Base-by-base conservation (phyloP, 163 green algal genomes). In the Chlamydomonas reinhardtii region DNA sequence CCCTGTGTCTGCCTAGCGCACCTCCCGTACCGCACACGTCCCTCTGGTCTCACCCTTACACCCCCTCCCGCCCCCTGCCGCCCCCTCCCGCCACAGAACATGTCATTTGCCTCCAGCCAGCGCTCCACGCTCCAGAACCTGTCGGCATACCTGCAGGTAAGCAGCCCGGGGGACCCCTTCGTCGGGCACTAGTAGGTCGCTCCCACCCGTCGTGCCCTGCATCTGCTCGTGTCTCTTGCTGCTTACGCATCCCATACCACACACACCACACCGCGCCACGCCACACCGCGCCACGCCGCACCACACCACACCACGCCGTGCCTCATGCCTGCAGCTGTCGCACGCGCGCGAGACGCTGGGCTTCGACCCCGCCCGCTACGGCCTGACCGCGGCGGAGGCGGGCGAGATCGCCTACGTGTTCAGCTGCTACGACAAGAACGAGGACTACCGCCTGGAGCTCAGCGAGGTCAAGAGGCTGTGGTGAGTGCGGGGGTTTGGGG, bases 341-440 rank as follows among this genome's bases (percentile, higher is more conserved):
- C 80, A 90, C 17, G 94, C 93, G 6, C 80, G 91, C 81, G 88
- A 94, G 52, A 59, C 87, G 43, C 86, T 92, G 31, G 92, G 91
- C 74, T 96, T 96, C 72, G 76, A 90, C 5, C 91, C 94, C 2
- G 76, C 81, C 1, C 59, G 80, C 34, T 95, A 91, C 76, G 91
- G 79, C 0, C 79, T 85, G 52, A 85, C 52, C 79, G 79, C 78
- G 54, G 68, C 72, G 29, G 82, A 95, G 73, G 92, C 93, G 11
- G 90, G 78, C 16, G 92, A 94, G 65, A 92, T 96, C 31, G 94
- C 94, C 8, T 90, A 87, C n/a, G 92, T 94, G 24, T 93, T 91
- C 65, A 86, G 81, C 54, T 78, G 87, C 48, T 94, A 91, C 64
- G 94, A 97, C 76, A 65, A 74, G 1, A 96, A 97, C 80, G 93